Evolutionary conservation across 352 stramenopile species (phyloP).

Genomic region (Pythium volutum): DNA sequence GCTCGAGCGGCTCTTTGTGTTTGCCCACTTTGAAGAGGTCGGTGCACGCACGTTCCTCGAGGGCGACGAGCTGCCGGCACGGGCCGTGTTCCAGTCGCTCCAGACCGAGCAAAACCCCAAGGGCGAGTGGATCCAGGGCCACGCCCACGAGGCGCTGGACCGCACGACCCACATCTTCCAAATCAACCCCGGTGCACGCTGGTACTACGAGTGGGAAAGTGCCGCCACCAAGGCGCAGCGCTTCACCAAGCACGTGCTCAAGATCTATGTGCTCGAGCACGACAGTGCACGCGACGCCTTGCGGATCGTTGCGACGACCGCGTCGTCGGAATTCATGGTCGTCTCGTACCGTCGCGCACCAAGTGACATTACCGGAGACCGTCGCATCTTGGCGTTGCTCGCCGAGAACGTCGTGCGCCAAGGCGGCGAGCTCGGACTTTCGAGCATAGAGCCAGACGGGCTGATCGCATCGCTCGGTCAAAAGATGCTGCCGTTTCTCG

Average conservation of each 20-base stretch:
- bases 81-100: constrained; percentile 33
- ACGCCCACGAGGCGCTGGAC: constrained; percentile 18
- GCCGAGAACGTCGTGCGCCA: constrained; percentile 23
- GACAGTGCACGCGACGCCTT: constrained; percentile 9
- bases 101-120: constrained; percentile 63
- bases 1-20: constrained; percentile 27
- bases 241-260: constrained; percentile 59
- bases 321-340: constrained; percentile 58
- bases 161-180: constrained; percentile 37
- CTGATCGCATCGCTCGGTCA: constrained; percentile 19
- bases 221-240: constrained; percentile 57
- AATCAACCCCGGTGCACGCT: constrained; percentile 52
- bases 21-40: constrained; percentile 53
- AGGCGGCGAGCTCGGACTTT: constrained; percentile 3
- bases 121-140: constrained; percentile 59
- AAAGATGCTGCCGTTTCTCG: constrained; percentile 21
- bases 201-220: constrained; percentile 77
- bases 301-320: constrained; percentile 38
- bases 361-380: constrained; percentile 39
- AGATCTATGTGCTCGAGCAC: constrained; percentile 51
- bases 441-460: constrained; percentile 10
- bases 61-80: constrained; percentile 21
- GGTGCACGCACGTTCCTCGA: constrained; percentile 21
- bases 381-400: constrained; percentile 29
- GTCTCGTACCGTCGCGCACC: constrained; percentile 61